These are phyloP conservation scores for Hirsutella rhossiliensis DNA, from an alignment of 2,329 filamentous ascomycete genomes.

Conservation along the genomic window DNA sequence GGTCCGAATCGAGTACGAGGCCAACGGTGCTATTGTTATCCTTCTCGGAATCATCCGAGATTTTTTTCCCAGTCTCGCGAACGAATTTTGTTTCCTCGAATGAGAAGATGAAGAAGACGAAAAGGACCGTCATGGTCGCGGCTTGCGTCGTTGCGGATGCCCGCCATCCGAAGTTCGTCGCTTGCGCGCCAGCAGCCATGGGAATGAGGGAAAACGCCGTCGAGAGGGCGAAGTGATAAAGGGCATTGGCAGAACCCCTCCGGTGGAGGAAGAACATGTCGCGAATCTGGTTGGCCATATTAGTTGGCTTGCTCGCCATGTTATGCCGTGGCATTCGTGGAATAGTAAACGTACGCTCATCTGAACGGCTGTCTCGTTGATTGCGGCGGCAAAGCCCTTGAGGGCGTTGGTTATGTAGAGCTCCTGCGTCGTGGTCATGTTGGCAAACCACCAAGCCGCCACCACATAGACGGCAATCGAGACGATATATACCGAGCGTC, in stretches of 20 bases:
- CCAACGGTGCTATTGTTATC: neutral
- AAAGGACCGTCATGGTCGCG: neutral
- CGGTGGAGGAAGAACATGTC: slow-evolving; percentile 19
- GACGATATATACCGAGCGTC: slow-evolving; percentile 17
- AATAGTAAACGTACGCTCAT: slow-evolving; percentile 17
- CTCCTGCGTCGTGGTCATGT: slow-evolving; percentile 11
- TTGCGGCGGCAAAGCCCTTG: slow-evolving; percentile 22
- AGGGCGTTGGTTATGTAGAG: slow-evolving; percentile 13
- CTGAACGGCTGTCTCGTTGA: slow-evolving; percentile 24
- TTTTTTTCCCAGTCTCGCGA: slow-evolving; percentile 2
- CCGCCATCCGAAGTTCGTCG: slow-evolving; percentile 11
- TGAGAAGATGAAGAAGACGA: slow-evolving; percentile 6
- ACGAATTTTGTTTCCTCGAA: slow-evolving; percentile 17
- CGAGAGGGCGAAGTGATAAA: slow-evolving; percentile 19
- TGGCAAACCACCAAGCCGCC: slow-evolving; percentile 10
- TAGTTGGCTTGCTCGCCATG: too few species aligned
- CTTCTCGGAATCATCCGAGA: neutral
- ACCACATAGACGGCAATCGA: slow-evolving; percentile 11
- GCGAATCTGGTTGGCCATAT: neutral
- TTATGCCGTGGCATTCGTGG: too few species aligned
- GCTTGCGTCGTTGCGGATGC: slow-evolving; percentile 11
- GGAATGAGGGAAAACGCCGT: slow-evolving; percentile 16
- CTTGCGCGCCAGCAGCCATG: slow-evolving; percentile 16
- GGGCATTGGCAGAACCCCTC: slow-evolving; percentile 16
- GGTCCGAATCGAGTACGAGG: neutral